These are phyloP conservation scores for Xylaria nigripes DNA, from an alignment of 495 filamentous ascomycete species.

Conservation along the genomic window DNA sequence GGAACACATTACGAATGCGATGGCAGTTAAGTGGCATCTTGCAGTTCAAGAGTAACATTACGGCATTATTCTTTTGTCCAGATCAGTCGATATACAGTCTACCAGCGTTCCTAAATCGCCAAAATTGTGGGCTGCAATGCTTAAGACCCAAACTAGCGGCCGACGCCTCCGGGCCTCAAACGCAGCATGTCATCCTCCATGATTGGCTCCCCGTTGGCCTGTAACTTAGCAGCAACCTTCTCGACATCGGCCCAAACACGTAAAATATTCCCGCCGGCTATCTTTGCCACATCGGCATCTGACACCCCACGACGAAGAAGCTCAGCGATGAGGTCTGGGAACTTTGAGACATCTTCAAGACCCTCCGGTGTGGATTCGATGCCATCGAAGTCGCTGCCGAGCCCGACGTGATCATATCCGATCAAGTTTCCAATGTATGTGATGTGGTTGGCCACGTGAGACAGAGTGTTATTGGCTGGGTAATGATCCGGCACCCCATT, in stretches of 20 bases:
- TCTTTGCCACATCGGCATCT: slow-evolving; percentile 55
- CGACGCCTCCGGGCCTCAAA: neutral
- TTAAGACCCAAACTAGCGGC: too few species aligned
- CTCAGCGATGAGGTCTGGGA: slow-evolving; percentile 70
- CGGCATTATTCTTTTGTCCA: too few species aligned
- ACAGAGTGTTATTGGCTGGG: slow-evolving; percentile 61
- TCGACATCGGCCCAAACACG: slow-evolving; percentile 73
- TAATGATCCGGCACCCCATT: slow-evolving; percentile 53
- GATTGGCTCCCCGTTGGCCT: slow-evolving; percentile 48
- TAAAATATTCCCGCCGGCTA: slow-evolving; percentile 66
- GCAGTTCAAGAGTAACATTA: neutral
- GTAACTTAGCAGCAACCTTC: slow-evolving; percentile 52
- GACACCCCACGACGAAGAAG: slow-evolving; percentile 58
- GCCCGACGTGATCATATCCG: slow-evolving; percentile 65
- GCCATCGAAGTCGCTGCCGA: slow-evolving; percentile 71
- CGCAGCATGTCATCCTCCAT: slow-evolving; percentile 50
- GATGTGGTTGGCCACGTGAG: slow-evolving; percentile 69
- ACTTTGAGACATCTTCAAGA: slow-evolving; percentile 74
- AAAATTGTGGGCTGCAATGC: too few species aligned
- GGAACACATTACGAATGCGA: neutral
- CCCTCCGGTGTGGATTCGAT: slow-evolving; percentile 50
- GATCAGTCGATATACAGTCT: too few species aligned
- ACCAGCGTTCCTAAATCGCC: too few species aligned
- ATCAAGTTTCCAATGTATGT: slow-evolving; percentile 59
- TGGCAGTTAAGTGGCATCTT: neutral